A percentile compares a stretch with the other conserved stretches of the same genome.
Conservation (phyloP, 176 grass and related monocot species). For the Pharus latifolius region DNA sequence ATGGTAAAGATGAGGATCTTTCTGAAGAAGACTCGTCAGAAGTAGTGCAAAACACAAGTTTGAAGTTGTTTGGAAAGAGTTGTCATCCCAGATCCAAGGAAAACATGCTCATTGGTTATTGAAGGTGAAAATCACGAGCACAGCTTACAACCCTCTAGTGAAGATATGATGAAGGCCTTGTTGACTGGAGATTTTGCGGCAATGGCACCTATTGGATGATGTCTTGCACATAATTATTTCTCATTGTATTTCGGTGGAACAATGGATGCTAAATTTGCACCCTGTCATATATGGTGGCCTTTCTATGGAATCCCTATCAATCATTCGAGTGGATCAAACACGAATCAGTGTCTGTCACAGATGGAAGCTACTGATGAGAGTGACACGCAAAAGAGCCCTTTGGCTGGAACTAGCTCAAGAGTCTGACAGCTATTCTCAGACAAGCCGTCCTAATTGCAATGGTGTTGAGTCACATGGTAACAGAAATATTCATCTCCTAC, state of each 20-base stretch:
- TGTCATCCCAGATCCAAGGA: conserved; percentile 40
- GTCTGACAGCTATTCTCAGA: neutral
- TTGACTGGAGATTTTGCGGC: neutral
- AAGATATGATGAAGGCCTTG: neutral
- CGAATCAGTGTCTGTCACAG: neutral
- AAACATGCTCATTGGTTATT: conserved; percentile 8
- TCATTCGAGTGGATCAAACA: neutral
- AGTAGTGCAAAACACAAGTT: conserved; percentile 42
- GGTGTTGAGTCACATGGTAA: neutral
- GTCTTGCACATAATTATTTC: conserved; percentile 12
- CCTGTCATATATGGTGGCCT: conserved; percentile 27
- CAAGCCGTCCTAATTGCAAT: neutral
- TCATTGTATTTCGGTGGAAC: neutral
- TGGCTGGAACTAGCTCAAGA: conserved; percentile 7
- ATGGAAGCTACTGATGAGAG: conserved; percentile 1
- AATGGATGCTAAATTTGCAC: neutral
- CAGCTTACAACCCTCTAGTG: neutral
- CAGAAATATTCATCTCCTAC: neutral
- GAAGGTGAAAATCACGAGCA: neutral
- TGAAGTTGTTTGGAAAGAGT: conserved; percentile 86
- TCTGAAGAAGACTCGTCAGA: conserved; percentile 36
- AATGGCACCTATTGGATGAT: conserved; percentile 4
- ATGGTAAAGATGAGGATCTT: conserved; percentile 4
- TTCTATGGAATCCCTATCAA: conserved; percentile 14
- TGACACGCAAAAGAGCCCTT: neutral